phyloP scores from a whole-genome alignment of 75 land plant species.

The Pinus albicaulis region DNA sequence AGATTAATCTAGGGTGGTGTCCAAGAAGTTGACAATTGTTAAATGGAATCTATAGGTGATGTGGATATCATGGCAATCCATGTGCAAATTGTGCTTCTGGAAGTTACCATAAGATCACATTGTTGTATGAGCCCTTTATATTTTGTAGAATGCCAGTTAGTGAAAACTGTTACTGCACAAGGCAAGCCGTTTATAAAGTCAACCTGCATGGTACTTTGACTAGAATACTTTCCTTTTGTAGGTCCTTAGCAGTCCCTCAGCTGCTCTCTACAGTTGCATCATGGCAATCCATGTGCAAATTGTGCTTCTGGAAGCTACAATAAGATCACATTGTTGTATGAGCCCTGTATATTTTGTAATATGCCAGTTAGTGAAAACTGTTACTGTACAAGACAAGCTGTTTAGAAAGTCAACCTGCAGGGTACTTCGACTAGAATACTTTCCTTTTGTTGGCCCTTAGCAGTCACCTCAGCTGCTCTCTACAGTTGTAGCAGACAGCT shows the following conservation, averaged over 20 bases:
- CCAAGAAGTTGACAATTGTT: neutral
- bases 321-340: neutral
- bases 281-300: no score
- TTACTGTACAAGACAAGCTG: neutral
- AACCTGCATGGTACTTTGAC: neutral
- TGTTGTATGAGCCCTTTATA: neutral
- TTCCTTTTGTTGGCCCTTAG: neutral
- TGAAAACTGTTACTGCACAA: neutral
- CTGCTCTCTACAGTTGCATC: neutral
- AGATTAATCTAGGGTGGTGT: neutral
- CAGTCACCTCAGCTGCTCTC: neutral
- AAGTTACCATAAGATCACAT: neutral
- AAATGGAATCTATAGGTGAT: neutral
- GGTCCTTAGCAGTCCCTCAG: neutral
- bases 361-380: neutral
- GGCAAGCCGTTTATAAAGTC: neutral
- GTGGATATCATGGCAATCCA: neutral
- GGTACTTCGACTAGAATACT: neutral
- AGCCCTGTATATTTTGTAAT: neutral
- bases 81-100: neutral
- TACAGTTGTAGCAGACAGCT: neutral
- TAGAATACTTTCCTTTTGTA: neutral
- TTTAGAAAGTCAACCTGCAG: neutral
- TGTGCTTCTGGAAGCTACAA: no score
- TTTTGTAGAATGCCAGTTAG: neutral